phyloP scores from a whole-genome alignment of 352 stramenopile genomes.

The Phytophthora foliorum region DNA sequence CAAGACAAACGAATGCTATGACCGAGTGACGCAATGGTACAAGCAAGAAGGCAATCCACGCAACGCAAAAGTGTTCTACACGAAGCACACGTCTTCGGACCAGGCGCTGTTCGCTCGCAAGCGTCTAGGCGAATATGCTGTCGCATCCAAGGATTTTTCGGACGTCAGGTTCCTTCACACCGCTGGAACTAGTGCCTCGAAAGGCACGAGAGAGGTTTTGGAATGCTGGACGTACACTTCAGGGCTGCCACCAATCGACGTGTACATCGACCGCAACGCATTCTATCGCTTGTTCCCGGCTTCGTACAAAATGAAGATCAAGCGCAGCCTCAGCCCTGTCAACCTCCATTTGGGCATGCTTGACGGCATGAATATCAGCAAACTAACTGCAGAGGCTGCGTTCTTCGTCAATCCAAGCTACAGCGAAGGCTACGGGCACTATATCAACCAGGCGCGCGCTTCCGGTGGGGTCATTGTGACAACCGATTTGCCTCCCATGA shows the following conservation, averaged over 20 bases:
- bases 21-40: conserved; percentile 59
- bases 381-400: conserved; percentile 51
- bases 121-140: conserved; percentile 31
- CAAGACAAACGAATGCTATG: conserved; percentile 67
- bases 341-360: conserved; percentile 43
- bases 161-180: conserved; percentile 60
- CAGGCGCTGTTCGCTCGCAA: conserved; percentile 33
- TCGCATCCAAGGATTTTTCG: conserved; percentile 50
- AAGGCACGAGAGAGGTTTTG: conserved; percentile 64
- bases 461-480: conserved; percentile 61
- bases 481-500: conserved; percentile 70
- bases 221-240: conserved; percentile 63
- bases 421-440: conserved; percentile 79
- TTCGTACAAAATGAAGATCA: conserved; percentile 37
- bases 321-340: conserved; percentile 33
- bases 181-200: conserved; percentile 54
- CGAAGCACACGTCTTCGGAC: conserved; percentile 60
- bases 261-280: conserved; percentile 43
- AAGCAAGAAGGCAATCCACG: conserved; percentile 55
- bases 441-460: conserved; percentile 74
- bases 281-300: conserved; percentile 36
- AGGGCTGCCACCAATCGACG: conserved; percentile 51
- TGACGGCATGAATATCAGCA: conserved; percentile 42
- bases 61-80: conserved; percentile 57
- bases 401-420: conserved; percentile 71